phyloP scores from a whole-genome alignment of 129 eudicot genomes.

The Flaveria bidentis region DNA sequence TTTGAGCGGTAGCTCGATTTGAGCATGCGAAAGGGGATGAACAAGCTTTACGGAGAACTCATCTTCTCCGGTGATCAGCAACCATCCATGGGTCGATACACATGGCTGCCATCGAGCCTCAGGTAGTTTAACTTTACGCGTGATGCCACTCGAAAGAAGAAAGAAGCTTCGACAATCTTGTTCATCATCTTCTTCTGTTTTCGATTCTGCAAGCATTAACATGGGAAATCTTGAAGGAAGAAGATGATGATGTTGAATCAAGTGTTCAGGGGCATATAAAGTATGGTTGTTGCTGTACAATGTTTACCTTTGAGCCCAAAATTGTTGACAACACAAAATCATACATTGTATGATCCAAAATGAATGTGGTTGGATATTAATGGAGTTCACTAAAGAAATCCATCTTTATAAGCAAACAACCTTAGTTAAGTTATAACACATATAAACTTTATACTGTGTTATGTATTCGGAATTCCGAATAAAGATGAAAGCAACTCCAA shows the following conservation, averaged over 20 bases:
- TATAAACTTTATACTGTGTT: no score
- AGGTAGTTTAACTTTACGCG: constrained; percentile 24
- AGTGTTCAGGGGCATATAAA: not conserved
- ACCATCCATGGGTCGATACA: constrained; percentile 31
- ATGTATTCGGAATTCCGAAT: no score
- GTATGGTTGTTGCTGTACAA: not conserved
- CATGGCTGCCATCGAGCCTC: constrained; percentile 32
- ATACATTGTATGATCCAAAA: not conserved
- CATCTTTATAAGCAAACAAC: not conserved
- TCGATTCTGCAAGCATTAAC: constrained; percentile 30
- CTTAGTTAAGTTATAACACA: not conserved
- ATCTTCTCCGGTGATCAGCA: constrained; percentile 29
- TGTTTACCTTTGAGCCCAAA: constrained; percentile 2
- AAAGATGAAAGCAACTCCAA: no score
- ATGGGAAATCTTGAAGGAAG: constrained; percentile 34
- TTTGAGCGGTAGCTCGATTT: constrained; percentile 24
- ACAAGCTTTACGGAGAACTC: constrained; percentile 25
- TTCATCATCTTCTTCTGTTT: constrained; percentile 10
- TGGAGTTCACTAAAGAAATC: not conserved
- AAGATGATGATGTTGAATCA: not conserved
- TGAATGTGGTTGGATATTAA: not conserved
- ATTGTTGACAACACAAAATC: not conserved
- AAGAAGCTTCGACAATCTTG: not conserved
- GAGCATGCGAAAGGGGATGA: constrained; percentile 32
- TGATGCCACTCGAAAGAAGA: constrained; percentile 28